These are phyloP conservation scores for Neolentinus lepideus DNA, from an alignment of 1,284 basidiomycete genomes.

Conservation along the genomic window DNA sequence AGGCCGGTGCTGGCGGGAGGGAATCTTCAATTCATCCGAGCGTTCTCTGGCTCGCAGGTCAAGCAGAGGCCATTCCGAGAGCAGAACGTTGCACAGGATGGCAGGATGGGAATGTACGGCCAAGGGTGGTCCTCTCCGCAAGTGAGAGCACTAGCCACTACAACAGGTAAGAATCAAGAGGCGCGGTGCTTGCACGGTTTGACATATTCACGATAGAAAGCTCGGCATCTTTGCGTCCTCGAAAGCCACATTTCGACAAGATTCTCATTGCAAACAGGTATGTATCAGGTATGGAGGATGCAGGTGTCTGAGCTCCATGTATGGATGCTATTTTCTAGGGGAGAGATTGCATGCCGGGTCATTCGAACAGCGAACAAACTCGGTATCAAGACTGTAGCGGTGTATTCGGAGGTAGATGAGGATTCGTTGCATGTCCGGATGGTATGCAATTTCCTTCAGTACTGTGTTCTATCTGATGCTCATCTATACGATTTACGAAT, in stretches of 20 bases:
- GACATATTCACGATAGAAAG: neutral
- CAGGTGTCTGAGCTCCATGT: neutral
- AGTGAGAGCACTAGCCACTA: neutral
- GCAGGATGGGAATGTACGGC: neutral
- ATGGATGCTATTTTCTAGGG: slow-evolving; percentile 41
- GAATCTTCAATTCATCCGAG: neutral
- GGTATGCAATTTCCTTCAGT: slow-evolving; percentile 28
- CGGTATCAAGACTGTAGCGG: slow-evolving; percentile 85
- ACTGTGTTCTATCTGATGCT: neutral
- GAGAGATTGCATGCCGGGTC: slow-evolving; percentile 92
- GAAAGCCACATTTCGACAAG: slow-evolving; percentile 68
- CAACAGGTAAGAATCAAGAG: neutral
- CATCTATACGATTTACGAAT: no score
- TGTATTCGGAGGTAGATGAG: slow-evolving; percentile 83
- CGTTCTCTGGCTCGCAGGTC: neutral
- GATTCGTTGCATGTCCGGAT: slow-evolving; percentile 73
- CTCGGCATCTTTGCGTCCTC: neutral
- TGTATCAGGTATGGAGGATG: slow-evolving; percentile 6
- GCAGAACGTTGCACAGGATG: neutral
- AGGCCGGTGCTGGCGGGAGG: neutral
- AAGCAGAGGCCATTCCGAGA: neutral
- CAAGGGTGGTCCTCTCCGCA: neutral
- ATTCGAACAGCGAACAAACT: slow-evolving; percentile 86
- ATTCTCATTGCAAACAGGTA: slow-evolving; percentile 82
- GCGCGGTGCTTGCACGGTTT: no score